A percentile compares a stretch with the other conserved stretches of the same genome.
Evolutionary conservation across 257 asterid species (phyloP).

Genomic region (Solanum appendiculatum): DNA sequence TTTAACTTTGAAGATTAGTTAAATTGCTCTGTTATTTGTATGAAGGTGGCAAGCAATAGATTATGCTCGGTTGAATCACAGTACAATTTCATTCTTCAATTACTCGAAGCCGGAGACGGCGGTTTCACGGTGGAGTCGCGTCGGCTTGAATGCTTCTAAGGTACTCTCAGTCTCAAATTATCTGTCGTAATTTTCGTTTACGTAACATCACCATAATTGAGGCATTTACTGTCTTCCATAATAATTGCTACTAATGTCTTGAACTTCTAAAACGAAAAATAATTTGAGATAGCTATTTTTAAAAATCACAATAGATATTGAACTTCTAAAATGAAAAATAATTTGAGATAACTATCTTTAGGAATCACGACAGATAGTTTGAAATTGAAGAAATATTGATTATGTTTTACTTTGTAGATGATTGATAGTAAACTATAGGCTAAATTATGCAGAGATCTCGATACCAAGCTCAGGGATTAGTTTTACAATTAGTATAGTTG

Average conservation of each 20-base stretch:
- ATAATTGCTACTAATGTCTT: not conserved
- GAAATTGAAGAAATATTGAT: not conserved
- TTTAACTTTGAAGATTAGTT: not conserved
- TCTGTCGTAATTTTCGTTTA: rapidly evolving
- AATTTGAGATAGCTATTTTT: not conserved
- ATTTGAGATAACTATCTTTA: not conserved
- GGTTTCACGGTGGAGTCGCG: conserved; percentile 83
- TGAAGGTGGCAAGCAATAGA: conserved; percentile 89
- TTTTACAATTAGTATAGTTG: not conserved
- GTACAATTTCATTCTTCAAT: conserved; percentile 79
- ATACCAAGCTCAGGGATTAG: not conserved
- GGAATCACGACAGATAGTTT: not conserved
- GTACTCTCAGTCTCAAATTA: not conserved
- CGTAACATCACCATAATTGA: not conserved
- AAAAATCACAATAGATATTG: not conserved
- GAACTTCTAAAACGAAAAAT: not conserved
- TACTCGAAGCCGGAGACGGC: conserved; percentile 75
- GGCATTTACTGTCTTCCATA: no score
- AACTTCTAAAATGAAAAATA: no score
- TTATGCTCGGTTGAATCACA: conserved; percentile 73
- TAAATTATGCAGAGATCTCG: not conserved
- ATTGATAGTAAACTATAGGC: not conserved
- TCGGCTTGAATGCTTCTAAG: conserved; percentile 71
- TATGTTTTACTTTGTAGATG: not conserved
- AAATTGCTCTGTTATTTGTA: not conserved